Evolutionary conservation across 2,329 filamentous ascomycete genomes (phyloP), one percentile per base, ranked within the genome.

Genomic region (Pyricularia sp.): DNA sequence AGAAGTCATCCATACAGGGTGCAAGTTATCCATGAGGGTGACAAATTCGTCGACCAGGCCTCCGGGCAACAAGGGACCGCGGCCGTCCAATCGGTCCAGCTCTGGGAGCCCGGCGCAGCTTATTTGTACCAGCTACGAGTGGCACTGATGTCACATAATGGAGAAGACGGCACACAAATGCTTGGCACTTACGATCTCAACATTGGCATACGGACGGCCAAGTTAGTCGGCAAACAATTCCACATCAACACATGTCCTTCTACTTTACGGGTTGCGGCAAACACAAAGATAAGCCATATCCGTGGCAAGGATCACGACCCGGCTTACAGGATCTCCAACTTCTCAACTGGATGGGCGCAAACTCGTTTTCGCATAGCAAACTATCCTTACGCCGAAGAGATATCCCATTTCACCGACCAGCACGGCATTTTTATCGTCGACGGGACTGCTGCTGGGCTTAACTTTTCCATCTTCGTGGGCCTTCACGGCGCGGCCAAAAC

Each of bases 311-410:
- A 71, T 22, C 68, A 72, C 65, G 72, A 74, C 12, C 67, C 68
- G 13, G 71, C 71, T 1, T 72, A 71, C 66, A 71, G 61, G 72
- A 74, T 62, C 74, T 72, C 63, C 65, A 70, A 26, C 67, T 74
- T 8, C 65, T 74, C 62, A 62, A 69, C 22, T 73, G 72, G 71
- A 70, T 70, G 0, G 71, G 71, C 2, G 72, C 72, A 1, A 74
- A 74, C 65, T 74, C 72, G 4, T 74, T 74, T 74, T 66, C 68
- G 72, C 1, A 73, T 71, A 1, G 67, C 71, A 0, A 71, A 74
- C 64, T 74, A 74, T 55, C 72, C 72, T 0, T 73, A 74, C 65
- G 71, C 70, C 0, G 69, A 71, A 24, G 72, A 73, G n/a, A 67
- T 71, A 4, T 66, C 71, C 33, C 71, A 73, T 0, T 73, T 69